Conservation (phyloP, 352 stramenopile genomes). For the Globisporangium emineosum region DNA sequence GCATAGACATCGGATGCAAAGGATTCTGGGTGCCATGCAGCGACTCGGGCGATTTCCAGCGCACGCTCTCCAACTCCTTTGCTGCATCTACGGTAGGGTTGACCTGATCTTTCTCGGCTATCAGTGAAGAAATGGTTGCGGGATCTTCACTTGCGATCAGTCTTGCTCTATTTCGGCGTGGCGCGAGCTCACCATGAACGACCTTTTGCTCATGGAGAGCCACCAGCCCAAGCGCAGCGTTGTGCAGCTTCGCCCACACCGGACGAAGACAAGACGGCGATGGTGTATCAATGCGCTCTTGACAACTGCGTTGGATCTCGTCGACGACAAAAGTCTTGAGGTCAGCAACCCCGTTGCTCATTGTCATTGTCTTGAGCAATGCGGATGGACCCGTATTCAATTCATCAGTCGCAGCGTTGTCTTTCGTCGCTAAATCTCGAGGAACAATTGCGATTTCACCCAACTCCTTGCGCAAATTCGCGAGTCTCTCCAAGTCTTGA, state of each 20-base stretch:
- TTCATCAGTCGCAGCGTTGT: neutral
- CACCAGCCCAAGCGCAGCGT: neutral
- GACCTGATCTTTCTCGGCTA: neutral
- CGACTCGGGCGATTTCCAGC: neutral
- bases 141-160: neutral
- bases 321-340: neutral
- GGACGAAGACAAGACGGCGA: neutral
- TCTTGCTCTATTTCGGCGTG: neutral
- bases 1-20: constrained; percentile 10
- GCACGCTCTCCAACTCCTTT: too few species aligned
- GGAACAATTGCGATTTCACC: neutral
- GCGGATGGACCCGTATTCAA: neutral
- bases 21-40: neutral
- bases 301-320: neutral
- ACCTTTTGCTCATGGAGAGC: neutral
- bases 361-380: neutral
- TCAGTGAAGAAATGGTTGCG: neutral
- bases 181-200: neutral
- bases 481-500: neutral
- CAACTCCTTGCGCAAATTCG: neutral
- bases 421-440: neutral
- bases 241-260: neutral
- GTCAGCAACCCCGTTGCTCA: neutral
- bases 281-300: neutral
- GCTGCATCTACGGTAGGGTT: neutral